These are phyloP conservation scores for Pseudonitzschia delicatissima DNA, from an alignment of 108 stramenopile genomes.

Conservation along the genomic window DNA sequence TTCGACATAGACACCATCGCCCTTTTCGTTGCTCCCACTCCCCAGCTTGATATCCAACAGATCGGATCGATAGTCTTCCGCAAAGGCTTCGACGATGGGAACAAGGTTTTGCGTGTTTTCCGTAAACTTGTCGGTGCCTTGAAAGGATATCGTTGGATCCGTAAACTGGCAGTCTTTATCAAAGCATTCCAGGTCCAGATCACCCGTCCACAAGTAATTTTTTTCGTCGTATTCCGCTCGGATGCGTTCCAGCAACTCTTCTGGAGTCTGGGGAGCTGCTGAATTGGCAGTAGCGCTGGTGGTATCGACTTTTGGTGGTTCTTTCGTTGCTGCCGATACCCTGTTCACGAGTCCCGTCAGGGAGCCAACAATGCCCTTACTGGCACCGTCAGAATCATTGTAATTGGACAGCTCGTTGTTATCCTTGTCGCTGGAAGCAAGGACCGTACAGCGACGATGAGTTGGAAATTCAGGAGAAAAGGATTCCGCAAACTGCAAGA, in stretches of 20 bases:
- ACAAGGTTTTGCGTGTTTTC: slow-evolving; percentile 66
- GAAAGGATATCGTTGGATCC: slow-evolving; percentile 78
- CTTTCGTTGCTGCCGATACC: neutral
- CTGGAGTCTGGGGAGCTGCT: slow-evolving; percentile 10
- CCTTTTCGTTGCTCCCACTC: neutral
- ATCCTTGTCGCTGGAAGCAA: no score
- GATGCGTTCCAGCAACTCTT: slow-evolving; percentile 59
- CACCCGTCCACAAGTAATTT: slow-evolving; percentile 85
- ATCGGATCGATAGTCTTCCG: slow-evolving; percentile 44
- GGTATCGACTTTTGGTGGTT: neutral
- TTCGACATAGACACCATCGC: slow-evolving; percentile 47
- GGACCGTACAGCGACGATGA: no score
- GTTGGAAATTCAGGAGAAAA: no score
- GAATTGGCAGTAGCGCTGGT: neutral
- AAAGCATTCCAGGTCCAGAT: slow-evolving; percentile 65
- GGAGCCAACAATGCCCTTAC: slow-evolving; percentile 42
- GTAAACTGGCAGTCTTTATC: slow-evolving; percentile 58
- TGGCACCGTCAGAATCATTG: slow-evolving; percentile 31
- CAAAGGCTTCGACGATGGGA: slow-evolving; percentile 56
- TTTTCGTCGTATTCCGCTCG: slow-evolving; percentile 54
- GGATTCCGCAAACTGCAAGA: no score
- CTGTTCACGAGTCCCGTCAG: slow-evolving; percentile 45
- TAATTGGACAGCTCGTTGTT: slow-evolving; percentile 11
- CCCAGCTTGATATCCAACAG: slow-evolving; percentile 52
- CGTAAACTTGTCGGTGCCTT: slow-evolving; percentile 56